phyloP scores from a whole-genome alignment of 164 flowering plant genomes.

The Vitis rotundifolia region DNA sequence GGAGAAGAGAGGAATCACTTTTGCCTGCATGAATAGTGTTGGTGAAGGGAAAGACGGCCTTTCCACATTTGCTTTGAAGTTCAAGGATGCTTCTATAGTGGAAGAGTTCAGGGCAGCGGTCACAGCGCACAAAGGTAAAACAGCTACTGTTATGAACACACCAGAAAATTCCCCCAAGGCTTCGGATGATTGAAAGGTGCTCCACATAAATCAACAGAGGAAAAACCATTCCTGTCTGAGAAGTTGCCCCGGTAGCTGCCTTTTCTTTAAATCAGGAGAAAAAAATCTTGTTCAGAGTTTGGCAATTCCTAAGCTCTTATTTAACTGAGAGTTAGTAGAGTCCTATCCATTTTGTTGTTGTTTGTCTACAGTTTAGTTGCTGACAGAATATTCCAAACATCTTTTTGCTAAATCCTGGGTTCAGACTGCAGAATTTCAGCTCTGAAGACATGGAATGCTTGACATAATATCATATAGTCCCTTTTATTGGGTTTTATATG shows the following conservation, averaged over 20 bases:
- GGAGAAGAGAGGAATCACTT: slow-evolving; percentile 89
- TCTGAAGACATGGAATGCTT: slow-evolving; percentile 8
- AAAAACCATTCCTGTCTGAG: not conserved
- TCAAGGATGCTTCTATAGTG: slow-evolving; percentile 64
- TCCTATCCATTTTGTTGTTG: slow-evolving; percentile 9
- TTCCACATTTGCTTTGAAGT: slow-evolving; percentile 79
- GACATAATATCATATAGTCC: slow-evolving; percentile 8
- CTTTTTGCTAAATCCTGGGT: slow-evolving; percentile 11
- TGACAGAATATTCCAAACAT: slow-evolving; percentile 1
- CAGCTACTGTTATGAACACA: slow-evolving; percentile 46
- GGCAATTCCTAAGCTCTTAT: slow-evolving; percentile 4
- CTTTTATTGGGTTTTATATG: slow-evolving; percentile 5
- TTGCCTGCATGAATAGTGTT: slow-evolving; percentile 79
- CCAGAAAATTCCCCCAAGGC: slow-evolving; percentile 88
- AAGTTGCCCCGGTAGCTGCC: not conserved
- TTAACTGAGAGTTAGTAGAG: slow-evolving; percentile 12
- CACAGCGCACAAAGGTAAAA: slow-evolving; percentile 50
- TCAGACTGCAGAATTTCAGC: slow-evolving; percentile 5
- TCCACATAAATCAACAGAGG: not conserved
- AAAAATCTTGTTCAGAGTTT: not conserved
- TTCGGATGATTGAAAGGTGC: slow-evolving; percentile 40
- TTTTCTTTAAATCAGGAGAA: not conserved
- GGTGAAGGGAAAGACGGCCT: slow-evolving; percentile 62
- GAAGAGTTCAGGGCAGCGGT: slow-evolving; percentile 68
- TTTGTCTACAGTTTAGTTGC: slow-evolving; percentile 5